Conservation (phyloP, 768 basidiomycete genomes). For the Kwoniella bestiolae region DNA sequence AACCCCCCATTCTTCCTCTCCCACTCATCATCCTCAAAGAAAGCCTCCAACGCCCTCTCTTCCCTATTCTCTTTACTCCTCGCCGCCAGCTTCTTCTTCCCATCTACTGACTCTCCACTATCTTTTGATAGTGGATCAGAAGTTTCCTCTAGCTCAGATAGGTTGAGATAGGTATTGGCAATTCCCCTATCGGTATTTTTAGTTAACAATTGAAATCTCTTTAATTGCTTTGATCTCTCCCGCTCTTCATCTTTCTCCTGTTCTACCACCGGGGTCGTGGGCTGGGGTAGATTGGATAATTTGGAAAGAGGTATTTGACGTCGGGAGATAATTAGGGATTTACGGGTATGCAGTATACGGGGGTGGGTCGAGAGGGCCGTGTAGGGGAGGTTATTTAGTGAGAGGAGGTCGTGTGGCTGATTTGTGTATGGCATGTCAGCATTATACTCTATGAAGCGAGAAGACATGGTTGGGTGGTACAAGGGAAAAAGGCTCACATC, state of each 20-base stretch:
- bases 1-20: slow-evolving; percentile 29
- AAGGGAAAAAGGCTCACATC: slow-evolving; percentile 44
- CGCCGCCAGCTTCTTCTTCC: slow-evolving; percentile 18
- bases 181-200: slow-evolving; percentile 46
- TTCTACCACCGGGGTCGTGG: background rate
- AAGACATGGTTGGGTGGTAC: too few relatives aligned
- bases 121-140: background rate
- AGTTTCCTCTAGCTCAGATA: slow-evolving; percentile 27
- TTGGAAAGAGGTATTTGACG: slow-evolving; percentile 21
- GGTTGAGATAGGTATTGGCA: slow-evolving; percentile 39
- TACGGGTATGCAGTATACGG: slow-evolving; percentile 49
- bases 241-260: slow-evolving; percentile 32
- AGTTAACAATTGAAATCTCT: slow-evolving; percentile 54
- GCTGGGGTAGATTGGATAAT: background rate
- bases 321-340: slow-evolving; percentile 38
- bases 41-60: slow-evolving; percentile 40
- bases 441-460: background rate
- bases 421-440: background rate
- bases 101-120: background rate
- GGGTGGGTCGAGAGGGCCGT: slow-evolving; percentile 44
- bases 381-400: slow-evolving; percentile 49
- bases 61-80: slow-evolving; percentile 20
- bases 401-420: slow-evolving; percentile 53
- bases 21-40: slow-evolving; percentile 50
- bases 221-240: slow-evolving; percentile 35